phyloP scores from a whole-genome alignment of 495 filamentous ascomycete species.

The Rostrohypoxylon terebratum region DNA sequence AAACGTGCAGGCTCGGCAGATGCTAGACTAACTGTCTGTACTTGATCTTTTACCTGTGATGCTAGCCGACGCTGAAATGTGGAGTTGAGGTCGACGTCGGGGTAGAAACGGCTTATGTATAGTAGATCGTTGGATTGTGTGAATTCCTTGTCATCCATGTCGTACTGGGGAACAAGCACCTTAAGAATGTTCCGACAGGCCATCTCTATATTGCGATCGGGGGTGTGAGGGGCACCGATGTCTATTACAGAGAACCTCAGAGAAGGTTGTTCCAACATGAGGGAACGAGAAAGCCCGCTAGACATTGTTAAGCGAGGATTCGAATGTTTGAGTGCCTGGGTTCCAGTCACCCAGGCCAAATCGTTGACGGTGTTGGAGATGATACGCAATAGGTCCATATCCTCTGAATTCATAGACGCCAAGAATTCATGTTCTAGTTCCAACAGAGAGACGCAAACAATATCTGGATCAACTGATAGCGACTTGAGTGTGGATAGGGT shows the following conservation, averaged over 20 bases:
- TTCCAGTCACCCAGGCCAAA: conserved; percentile 53
- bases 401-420: conserved; percentile 40
- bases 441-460: conserved; percentile 36
- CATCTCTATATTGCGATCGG: neutral
- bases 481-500: conserved; percentile 7
- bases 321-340: conserved; percentile 31
- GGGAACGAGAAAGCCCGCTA: conserved; percentile 50
- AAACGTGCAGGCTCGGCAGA: conserved; percentile 26
- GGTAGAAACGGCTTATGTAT: conserved; percentile 47
- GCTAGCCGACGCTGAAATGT: conserved; percentile 31
- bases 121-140: conserved; percentile 37
- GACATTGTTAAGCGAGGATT: conserved; percentile 46
- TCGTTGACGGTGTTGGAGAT: conserved; percentile 48
- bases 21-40: conserved; percentile 15
- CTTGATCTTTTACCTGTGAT: neutral
- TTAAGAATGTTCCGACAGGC: neutral
- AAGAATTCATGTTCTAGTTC: conserved; percentile 50
- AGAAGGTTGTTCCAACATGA: conserved; percentile 56
- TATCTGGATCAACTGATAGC: conserved; percentile 17
- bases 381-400: conserved; percentile 47
- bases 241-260: conserved; percentile 47
- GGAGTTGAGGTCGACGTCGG: conserved; percentile 40
- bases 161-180: conserved; percentile 1
- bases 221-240: neutral
- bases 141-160: conserved; percentile 10